These are phyloP conservation scores for Blastomyces gilchristii DNA, from an alignment of 2,329 filamentous ascomycete species.

Conservation along the genomic window DNA sequence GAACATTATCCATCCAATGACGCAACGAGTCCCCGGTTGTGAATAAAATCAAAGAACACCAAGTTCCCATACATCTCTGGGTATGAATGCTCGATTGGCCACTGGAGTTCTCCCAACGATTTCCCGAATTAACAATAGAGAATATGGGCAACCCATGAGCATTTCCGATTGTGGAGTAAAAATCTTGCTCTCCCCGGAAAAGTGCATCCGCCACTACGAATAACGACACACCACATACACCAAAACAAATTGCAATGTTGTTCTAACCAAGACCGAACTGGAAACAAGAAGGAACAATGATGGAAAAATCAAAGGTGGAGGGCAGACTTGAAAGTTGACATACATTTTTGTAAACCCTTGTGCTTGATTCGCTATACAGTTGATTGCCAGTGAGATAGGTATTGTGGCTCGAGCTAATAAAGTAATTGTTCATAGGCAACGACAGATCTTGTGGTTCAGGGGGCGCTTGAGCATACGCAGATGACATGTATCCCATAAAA, in stretches of 20 bases:
- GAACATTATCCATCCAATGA: neutral
- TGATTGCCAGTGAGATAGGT: conserved; percentile 87
- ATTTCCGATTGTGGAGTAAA: neutral
- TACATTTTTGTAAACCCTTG: conserved; percentile 67
- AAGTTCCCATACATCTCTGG: neutral
- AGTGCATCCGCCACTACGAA: neutral
- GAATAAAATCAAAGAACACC: neutral
- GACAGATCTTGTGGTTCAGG: conserved; percentile 46
- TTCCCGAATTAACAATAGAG: neutral
- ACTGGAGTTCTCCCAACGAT: neutral
- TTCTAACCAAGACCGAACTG: neutral
- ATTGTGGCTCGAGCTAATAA: conserved; percentile 90
- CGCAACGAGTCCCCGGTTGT: neutral
- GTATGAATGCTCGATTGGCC: neutral
- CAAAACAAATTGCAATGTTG: neutral
- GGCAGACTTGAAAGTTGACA: conserved; percentile 23
- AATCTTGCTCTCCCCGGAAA: neutral
- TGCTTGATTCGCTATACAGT: conserved; percentile 63
- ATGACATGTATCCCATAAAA: conserved; percentile 42
- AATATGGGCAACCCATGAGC: neutral
- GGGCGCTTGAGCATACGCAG: conserved; percentile 37
- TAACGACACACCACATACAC: neutral
- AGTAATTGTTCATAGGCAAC: conserved; percentile 75
- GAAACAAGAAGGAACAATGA: neutral
- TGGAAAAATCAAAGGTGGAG: neutral